Percentiles rank a stretch among this genome's conserved stretches.
These are phyloP conservation scores for Talaromyces ruber DNA, from an alignment of 495 filamentous ascomycete species.

Conservation along the genomic window DNA sequence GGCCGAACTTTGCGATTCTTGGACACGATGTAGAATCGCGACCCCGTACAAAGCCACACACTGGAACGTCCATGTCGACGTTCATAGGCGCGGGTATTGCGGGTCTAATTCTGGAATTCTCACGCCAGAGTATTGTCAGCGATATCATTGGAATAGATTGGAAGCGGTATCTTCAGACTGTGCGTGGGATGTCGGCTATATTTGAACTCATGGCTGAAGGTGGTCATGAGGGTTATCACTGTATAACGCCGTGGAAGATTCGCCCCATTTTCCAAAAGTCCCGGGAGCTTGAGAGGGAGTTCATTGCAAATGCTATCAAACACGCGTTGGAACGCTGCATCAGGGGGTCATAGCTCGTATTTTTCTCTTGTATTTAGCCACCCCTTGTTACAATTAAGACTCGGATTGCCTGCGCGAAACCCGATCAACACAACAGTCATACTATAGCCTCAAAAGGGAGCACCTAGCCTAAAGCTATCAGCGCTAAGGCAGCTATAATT, in stretches of 20 bases:
- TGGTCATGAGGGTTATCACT: not conserved
- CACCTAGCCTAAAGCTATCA: too few species aligned
- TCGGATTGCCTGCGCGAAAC: too few species aligned
- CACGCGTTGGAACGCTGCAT: too few species aligned
- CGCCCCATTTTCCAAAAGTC: not conserved
- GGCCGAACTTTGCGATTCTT: not conserved
- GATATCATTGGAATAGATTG: not conserved
- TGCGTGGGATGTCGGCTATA: not conserved
- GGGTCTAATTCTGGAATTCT: not conserved
- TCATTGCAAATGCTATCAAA: not conserved
- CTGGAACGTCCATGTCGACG: conserved; percentile 3
- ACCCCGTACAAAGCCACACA: not conserved
- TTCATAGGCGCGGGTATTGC: conserved; percentile 1
- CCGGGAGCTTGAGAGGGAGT: not conserved
- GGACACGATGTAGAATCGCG: not conserved
- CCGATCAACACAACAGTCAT: too few species aligned
- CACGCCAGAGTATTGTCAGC: not conserved
- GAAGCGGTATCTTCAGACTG: not conserved
- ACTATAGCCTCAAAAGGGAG: too few species aligned
- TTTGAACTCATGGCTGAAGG: not conserved
- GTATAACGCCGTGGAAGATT: conserved; percentile 1
- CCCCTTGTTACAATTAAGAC: too few species aligned
- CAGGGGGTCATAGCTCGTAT: too few species aligned
- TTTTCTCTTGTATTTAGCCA: too few species aligned
- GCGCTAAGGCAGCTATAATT: too few species aligned